phyloP scores from a whole-genome alignment of 495 filamentous ascomycete species.

The Darksidea phi region DNA sequence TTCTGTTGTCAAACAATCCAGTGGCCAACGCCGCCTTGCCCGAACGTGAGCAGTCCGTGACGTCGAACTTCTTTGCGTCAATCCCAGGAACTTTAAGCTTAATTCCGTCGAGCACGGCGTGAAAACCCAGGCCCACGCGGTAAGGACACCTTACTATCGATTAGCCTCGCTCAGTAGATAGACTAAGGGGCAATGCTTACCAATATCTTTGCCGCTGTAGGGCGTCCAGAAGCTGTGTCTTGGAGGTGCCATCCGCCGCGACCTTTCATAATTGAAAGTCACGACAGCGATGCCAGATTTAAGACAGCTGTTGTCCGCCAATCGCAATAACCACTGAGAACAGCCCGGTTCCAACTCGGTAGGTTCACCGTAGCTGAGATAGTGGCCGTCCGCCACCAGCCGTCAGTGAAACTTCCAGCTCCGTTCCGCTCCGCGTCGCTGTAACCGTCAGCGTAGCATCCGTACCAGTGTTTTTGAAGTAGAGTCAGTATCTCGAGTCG shows the following conservation, averaged over 20 bases:
- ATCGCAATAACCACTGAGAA: slow-evolving; percentile 56
- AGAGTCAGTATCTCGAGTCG: slow-evolving; percentile 55
- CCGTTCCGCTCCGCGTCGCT: slow-evolving; percentile 51
- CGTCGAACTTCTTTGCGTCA: slow-evolving; percentile 49
- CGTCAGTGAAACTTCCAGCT: slow-evolving; percentile 50
- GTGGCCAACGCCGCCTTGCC: slow-evolving; percentile 55
- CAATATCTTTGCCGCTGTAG: slow-evolving; percentile 54
- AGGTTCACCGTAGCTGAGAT: slow-evolving; percentile 50
- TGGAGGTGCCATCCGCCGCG: slow-evolving; percentile 52
- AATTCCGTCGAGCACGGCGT: slow-evolving; percentile 53
- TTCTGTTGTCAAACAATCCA: slow-evolving; percentile 53
- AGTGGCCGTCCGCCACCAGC: slow-evolving; percentile 49
- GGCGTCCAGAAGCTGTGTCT: slow-evolving; percentile 53
- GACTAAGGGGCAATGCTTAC: slow-evolving; percentile 33
- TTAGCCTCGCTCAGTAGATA: background rate
- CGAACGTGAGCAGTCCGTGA: slow-evolving; percentile 54
- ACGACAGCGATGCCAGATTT: slow-evolving; percentile 53
- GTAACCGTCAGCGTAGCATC: slow-evolving; percentile 56
- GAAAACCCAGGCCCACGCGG: slow-evolving; percentile 58
- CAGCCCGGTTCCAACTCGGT: slow-evolving; percentile 45
- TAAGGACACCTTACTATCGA: slow-evolving; percentile 46
- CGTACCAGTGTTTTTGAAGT: slow-evolving; percentile 57
- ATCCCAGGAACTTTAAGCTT: slow-evolving; percentile 52
- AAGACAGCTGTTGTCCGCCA: slow-evolving; percentile 53
- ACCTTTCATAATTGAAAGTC: slow-evolving; percentile 53